A percentile compares a stretch with the other conserved stretches of the same genome.
Evolutionary conservation across 352 stramenopile genomes (phyloP).

Genomic region (Globisporangium cylindrosporum): DNA sequence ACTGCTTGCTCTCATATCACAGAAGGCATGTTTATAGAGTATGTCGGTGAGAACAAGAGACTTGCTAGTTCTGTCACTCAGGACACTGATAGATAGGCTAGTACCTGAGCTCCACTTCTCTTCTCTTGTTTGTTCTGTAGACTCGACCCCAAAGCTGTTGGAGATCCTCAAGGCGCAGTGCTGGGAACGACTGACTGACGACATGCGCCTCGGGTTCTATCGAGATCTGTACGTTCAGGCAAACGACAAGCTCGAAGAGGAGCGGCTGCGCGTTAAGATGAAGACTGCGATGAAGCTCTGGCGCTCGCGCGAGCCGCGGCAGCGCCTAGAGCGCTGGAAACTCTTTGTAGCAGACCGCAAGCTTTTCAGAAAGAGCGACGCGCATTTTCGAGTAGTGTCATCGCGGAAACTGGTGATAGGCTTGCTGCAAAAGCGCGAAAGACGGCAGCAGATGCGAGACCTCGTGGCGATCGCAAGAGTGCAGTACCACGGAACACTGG

Average conservation of each 20-base stretch:
- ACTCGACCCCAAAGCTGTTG: conserved; percentile 21
- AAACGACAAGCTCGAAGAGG: conserved; percentile 31
- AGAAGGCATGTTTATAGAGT: conserved; percentile 15
- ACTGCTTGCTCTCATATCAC: conserved; percentile 11
- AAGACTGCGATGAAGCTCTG: conserved; percentile 42
- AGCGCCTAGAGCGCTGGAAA: conserved; percentile 44
- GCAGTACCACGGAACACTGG: conserved; percentile 23
- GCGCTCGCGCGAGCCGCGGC: conserved; percentile 42
- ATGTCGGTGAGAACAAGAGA: conserved; percentile 20
- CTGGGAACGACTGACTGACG: conserved; percentile 56
- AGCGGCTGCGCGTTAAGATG: conserved; percentile 30
- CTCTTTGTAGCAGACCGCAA: conserved; percentile 34
- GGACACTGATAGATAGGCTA: not conserved
- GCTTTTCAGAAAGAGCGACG: conserved; percentile 27
- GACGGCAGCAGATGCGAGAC: conserved; percentile 25
- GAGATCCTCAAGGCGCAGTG: conserved; percentile 32
- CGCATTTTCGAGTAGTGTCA: conserved; percentile 24
- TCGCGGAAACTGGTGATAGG: conserved; percentile 24
- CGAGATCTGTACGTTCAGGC: conserved; percentile 43
- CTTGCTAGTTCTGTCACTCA: not conserved
- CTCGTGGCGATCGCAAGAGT: conserved; percentile 20
- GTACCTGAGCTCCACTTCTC: not conserved
- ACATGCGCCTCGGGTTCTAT: conserved; percentile 55
- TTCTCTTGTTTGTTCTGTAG: not conserved
- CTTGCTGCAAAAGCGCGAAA: conserved; percentile 22